Conservation (phyloP, 305 asterid species). For the Fraxinus nigra region DNA sequence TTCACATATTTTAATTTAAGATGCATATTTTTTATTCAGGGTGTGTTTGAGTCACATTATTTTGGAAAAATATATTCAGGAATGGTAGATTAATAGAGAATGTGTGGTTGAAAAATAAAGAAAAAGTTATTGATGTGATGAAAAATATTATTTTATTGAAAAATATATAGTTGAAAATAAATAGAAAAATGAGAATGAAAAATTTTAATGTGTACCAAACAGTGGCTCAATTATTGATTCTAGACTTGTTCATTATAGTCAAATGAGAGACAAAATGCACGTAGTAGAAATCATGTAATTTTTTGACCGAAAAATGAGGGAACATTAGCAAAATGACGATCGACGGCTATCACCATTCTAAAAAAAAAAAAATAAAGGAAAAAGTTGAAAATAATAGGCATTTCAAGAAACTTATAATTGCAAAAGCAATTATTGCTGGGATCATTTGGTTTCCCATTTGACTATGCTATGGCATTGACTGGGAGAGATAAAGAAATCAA, state of each 20-base stretch:
- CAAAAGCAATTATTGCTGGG: neutral
- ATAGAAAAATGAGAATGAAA: too few relatives aligned
- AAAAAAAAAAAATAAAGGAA: neutral
- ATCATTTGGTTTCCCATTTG: slow-evolving; percentile 16
- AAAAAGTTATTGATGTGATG: too few relatives aligned
- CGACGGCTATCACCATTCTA: neutral
- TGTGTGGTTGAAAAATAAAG: too few relatives aligned
- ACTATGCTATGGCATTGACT: neutral
- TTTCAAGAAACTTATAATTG: neutral
- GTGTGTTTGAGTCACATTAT: too few relatives aligned
- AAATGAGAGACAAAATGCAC: neutral
- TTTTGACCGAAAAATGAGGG: neutral
- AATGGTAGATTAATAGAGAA: too few relatives aligned
- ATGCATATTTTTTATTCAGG: neutral
- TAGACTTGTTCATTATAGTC: neutral
- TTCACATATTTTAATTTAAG: too few relatives aligned
- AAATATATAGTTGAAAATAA: too few relatives aligned
- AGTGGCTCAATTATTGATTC: neutral
- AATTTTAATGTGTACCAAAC: too few relatives aligned
- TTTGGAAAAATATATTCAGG: too few relatives aligned
- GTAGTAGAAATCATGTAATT: neutral
- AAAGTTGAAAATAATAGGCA: neutral
- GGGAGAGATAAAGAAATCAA: neutral
- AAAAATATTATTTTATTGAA: too few relatives aligned
- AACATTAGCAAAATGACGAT: neutral